Base-by-base conservation (phyloP, 331 rosid species). In the Malus hybrid region DNA sequence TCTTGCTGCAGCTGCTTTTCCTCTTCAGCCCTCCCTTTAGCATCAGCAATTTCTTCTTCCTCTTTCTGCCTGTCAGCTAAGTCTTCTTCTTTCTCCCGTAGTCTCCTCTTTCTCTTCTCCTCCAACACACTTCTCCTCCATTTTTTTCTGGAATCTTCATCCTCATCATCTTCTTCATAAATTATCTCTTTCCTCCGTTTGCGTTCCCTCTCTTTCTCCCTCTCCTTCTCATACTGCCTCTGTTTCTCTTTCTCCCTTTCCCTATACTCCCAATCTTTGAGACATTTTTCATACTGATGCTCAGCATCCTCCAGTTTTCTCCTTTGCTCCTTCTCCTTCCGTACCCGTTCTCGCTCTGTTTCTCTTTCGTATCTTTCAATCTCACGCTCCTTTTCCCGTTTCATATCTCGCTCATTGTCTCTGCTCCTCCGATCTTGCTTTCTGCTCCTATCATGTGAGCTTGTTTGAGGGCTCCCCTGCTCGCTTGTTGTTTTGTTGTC, bases 221-320 rank as follows among this genome's bases (percentile, higher is more conserved):
- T 90, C 67, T 95, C 97, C 79, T 83, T 95, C 79, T 92, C 99
- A 84, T 90, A 87, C 77, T 89, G 97, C 30, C 97, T 88, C 61
- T 89, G 97, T 83, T 90, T 95, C 74, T 92, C 97, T 81, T 71
- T 95, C 66, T 92, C 99, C 72, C 93, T 89, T 81, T 95, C 99
- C 82, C 99, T 89, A 70, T 95, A 89, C 80, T 95, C 98, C 98
- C 97, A 95, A 55, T 92, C 99, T 81, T 90, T 95, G 82, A 92
- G 87, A 72, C 86, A 81, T 65, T 87, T 85, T 82, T 89, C 99
- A 86, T 84, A 92, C 75, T 88, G 91, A 66, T 93, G 99, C 73
- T 89, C 99, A 68, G 89, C 91, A 24, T 89, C 99, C 82, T 95
- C 99, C 61, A 89, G 28, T 88, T 86, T 90, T 79, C 98, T 90